Base-by-base conservation (phyloP, 2,329 filamentous ascomycete species). In the Trichoderma breve region DNA sequence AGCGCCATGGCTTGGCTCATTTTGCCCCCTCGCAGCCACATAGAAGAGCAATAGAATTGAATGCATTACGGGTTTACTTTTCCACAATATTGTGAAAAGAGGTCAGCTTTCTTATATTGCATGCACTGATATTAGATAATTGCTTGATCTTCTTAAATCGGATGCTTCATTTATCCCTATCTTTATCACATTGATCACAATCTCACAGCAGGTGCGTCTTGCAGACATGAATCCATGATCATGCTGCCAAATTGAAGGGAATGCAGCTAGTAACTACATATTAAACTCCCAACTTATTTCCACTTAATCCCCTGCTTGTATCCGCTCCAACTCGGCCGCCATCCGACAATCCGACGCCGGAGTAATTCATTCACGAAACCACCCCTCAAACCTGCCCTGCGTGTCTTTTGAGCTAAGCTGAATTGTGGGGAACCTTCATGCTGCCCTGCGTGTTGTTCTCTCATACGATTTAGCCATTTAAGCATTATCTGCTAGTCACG, bases 371-470 rank as follows among this genome's bases (percentile, higher is more conserved):
- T 24, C 57, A 30, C 55, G 18, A 28, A 18, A 21, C 26, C 43
- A n/a, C n/a, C 21, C n/a, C 58, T 39, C 7, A 26, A 21, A 6
- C 7, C 36, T 69, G 66, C 66, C 66, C 66, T 69, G 66, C 55
- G 66, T 69, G 66, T 69, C 14, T 8, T 57, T n/a, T 3, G 6
- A n/a, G 4, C 26, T 60, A 69, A 67, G 36, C 55, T 47, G 24
- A 61, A 26, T 28, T 61, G 66, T 47, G 66, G 66, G n/a, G 28
- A 28, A 4, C 4, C 11, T 11, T 5, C 6, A n/a, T 32, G 6
- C 9, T 61, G 36, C 66, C 55, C 66, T 69, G 66, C 66, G 36
- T 69, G 66, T 69, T 39, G 55, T n/a, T 43, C n/a, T 28, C n/a
- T 57, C 55, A 15, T 3, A 32, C 18, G 3, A 34, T 66, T 69